Evolutionary conservation across 2,329 filamentous ascomycete species (phyloP).

Genomic region (Akanthomyces dipterigenus): DNA sequence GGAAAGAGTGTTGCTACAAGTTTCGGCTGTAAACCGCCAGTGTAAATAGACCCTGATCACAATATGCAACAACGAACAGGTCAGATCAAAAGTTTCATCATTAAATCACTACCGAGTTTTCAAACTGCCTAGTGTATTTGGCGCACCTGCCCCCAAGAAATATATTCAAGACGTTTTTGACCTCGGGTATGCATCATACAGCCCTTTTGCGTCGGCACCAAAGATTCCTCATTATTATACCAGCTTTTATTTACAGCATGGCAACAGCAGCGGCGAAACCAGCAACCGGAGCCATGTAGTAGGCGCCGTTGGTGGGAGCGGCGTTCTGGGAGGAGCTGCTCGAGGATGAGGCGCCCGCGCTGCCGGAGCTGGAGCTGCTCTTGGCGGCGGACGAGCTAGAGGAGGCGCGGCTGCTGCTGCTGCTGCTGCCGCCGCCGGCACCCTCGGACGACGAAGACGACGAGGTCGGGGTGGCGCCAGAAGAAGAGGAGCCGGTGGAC

Average conservation of each 20-base stretch:
- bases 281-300: conserved; percentile 10
- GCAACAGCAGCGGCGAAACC: conserved; percentile 12
- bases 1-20: background rate
- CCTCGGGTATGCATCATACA: background rate
- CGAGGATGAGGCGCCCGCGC: background rate
- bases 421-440: background rate
- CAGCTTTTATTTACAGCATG: conserved; percentile 1
- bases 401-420: background rate
- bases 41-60: background rate
- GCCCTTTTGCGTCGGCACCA: background rate
- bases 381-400: background rate
- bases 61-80: too few relatives aligned
- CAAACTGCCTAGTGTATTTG: background rate
- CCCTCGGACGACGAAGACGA: background rate
- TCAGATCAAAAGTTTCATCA: background rate
- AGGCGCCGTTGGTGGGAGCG: conserved; percentile 3
- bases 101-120: background rate
- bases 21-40: background rate
- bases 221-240: background rate
- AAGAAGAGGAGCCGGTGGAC: background rate
- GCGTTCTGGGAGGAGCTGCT: background rate
- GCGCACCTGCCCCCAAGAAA: background rate
- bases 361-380: background rate
- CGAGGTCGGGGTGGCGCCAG: background rate
- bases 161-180: too few relatives aligned